These are phyloP conservation scores for Grigorovia jiainica DNA, from an alignment of 805 yeast genomes.

Conservation along the genomic window DNA sequence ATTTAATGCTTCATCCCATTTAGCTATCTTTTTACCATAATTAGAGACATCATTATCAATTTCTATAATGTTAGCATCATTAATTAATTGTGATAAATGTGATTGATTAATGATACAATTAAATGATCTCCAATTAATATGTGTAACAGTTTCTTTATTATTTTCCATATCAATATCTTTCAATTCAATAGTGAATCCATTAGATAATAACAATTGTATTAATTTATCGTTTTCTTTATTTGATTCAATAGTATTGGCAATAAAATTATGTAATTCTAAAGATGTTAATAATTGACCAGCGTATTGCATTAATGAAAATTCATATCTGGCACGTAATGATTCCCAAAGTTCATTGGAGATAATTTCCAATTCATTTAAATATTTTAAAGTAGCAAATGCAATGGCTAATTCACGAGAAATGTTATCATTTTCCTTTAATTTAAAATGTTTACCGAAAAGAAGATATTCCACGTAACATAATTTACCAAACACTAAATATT, in stretches of 20 bases:
- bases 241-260: conserved; percentile 9
- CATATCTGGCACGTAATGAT: conserved; percentile 19
- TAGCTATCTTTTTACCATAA: conserved; percentile 47
- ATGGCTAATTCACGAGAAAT: conserved; percentile 19
- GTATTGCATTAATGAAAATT: conserved; percentile 22
- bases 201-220: conserved; percentile 30
- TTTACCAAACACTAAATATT: conserved; percentile 35
- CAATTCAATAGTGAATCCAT: conserved; percentile 18
- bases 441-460: conserved; percentile 19
- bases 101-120: conserved; percentile 59
- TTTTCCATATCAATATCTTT: conserved; percentile 8
- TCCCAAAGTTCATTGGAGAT: conserved; percentile 15
- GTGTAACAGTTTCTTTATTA: conserved; percentile 31
- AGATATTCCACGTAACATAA: conserved; percentile 39
- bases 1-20: conserved; percentile 64
- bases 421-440: conserved; percentile 13
- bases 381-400: conserved; percentile 18
- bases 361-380: conserved; percentile 10
- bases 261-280: conserved; percentile 17
- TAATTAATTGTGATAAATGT: conserved; percentile 55
- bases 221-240: conserved; percentile 26
- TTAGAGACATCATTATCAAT: conserved; percentile 32
- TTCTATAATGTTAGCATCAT: conserved; percentile 31
- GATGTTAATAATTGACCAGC: conserved; percentile 17
- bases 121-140: conserved; percentile 50